Conservation (phyloP, 1,284 basidiomycete species). For the Microbotryomycetes sp. region DNA sequence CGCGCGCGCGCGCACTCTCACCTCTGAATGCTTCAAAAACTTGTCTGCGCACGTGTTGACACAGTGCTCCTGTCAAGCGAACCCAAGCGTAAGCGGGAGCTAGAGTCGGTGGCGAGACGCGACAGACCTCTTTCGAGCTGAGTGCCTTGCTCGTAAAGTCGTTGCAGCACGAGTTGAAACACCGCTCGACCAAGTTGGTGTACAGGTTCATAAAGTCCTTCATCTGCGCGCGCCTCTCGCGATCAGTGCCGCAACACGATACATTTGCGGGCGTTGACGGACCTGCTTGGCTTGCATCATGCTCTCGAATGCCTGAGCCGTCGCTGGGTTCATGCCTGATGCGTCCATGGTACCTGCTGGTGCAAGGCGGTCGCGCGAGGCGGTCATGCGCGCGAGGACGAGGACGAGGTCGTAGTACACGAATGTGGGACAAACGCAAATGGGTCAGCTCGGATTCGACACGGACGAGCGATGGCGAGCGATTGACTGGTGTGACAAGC, state of each 20-base stretch:
- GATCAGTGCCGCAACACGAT: not conserved
- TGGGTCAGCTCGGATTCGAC: not conserved
- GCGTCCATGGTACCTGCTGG: constrained; percentile 37
- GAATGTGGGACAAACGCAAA: not conserved
- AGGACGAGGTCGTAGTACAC: no score
- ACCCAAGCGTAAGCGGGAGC: not conserved
- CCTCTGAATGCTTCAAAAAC: constrained; percentile 92
- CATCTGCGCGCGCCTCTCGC: constrained; percentile 57
- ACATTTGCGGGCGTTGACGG: constrained; percentile 33
- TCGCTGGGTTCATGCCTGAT: constrained; percentile 34
- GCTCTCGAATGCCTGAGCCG: constrained; percentile 34
- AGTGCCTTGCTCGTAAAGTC: constrained; percentile 95
- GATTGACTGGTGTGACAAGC: no score
- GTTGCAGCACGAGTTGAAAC: constrained; percentile 89
- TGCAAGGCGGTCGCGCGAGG: no score
- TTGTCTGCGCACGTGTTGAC: constrained; percentile 69
- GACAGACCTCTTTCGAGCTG: constrained; percentile 79
- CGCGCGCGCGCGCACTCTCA: constrained; percentile 5
- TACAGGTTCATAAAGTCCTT: constrained; percentile 96
- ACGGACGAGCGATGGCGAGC: not conserved
- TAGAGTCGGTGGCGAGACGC: not conserved
- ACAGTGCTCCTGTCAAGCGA: constrained; percentile 46
- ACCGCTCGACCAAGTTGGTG: constrained; percentile 90
- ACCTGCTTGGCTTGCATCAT: constrained; percentile 93
- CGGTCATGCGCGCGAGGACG: no score